Conservation (phyloP, 495 filamentous ascomycete genomes). For the Cercophora sp. region DNA sequence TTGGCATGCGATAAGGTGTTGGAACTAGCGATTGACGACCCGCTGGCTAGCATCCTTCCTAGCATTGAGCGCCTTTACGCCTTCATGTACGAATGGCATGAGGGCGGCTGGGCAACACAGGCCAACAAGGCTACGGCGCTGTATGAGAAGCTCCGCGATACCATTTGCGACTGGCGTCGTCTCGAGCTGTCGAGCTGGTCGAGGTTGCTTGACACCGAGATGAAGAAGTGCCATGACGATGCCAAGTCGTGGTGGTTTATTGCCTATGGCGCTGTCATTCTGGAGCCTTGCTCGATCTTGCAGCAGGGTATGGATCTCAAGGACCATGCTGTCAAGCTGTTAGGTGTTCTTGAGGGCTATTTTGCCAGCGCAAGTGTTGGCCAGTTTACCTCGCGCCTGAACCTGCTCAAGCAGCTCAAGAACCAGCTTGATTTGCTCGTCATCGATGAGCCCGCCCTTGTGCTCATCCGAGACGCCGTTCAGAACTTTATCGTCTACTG, state of each 20-base stretch:
- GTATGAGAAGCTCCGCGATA: conserved; percentile 69
- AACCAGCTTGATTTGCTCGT: conserved; percentile 56
- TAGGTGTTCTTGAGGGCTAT: conserved; percentile 70
- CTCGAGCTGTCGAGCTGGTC: conserved; percentile 91
- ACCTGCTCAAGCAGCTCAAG: conserved; percentile 68
- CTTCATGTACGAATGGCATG: conserved; percentile 87
- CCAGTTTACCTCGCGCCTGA: conserved; percentile 69
- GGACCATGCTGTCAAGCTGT: conserved; percentile 60
- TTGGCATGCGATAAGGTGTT: conserved; percentile 67
- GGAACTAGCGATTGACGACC: conserved; percentile 72
- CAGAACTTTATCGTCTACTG: conserved; percentile 75
- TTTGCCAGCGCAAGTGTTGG: conserved; percentile 70
- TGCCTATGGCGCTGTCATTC: conserved; percentile 82
- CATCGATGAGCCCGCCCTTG: conserved; percentile 51
- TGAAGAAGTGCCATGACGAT: conserved; percentile 64
- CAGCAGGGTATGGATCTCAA: conserved; percentile 55
- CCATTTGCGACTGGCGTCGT: conserved; percentile 81
- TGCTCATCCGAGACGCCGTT: conserved; percentile 54
- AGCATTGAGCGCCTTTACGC: conserved; percentile 80
- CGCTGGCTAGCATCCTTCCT: conserved; percentile 77
- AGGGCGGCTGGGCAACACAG: conserved; percentile 70
- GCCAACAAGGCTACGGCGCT: conserved; percentile 63
- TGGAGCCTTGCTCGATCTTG: conserved; percentile 59
- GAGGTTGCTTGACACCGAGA: conserved; percentile 80
- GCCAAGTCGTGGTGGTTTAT: conserved; percentile 96